These are phyloP conservation scores for Cutaneotrichosporon sp. DNA, from an alignment of 1,284 basidiomycete species.

Conservation along the genomic window DNA sequence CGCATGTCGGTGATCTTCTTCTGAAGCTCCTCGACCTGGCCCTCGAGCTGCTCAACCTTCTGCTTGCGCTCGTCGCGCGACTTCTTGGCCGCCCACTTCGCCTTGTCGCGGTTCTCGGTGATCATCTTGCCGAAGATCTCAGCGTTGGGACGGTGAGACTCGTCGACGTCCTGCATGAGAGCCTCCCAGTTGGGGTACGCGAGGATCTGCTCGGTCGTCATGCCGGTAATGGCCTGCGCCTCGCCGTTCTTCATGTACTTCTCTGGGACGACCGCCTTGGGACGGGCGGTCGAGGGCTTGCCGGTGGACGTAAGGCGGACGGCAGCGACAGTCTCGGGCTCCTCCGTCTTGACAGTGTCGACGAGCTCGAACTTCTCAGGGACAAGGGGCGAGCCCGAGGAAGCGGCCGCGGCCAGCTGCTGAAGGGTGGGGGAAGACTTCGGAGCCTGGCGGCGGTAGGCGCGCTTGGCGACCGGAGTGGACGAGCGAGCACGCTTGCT, in stretches of 20 bases:
- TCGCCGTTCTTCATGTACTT: slow-evolving; percentile 45
- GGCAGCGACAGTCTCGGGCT: slow-evolving; percentile 15
- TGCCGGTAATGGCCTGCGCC: slow-evolving; percentile 38
- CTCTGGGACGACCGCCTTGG: slow-evolving; percentile 44
- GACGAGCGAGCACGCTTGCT: slow-evolving; percentile 34
- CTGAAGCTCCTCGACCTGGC: slow-evolving; percentile 36
- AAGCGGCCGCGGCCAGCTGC: slow-evolving; percentile 26
- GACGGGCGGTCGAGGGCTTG: slow-evolving; percentile 44
- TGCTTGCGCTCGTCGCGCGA: slow-evolving; percentile 43
- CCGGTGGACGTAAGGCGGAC: slow-evolving; percentile 34
- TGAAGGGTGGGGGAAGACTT: slow-evolving; percentile 27
- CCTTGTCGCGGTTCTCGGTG: slow-evolving; percentile 44
- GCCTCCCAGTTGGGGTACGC: slow-evolving; percentile 37
- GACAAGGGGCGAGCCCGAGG: slow-evolving; percentile 23
- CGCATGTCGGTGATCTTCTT: slow-evolving; percentile 31
- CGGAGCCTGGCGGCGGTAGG: slow-evolving; percentile 27
- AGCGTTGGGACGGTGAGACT: slow-evolving; percentile 30
- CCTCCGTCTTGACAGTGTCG: slow-evolving; percentile 1
- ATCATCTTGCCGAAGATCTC: slow-evolving; percentile 44
- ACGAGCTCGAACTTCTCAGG: slow-evolving; percentile 3
- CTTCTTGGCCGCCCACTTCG: slow-evolving; percentile 47
- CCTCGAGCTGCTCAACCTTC: slow-evolving; percentile 43
- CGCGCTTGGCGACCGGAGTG: slow-evolving; percentile 25
- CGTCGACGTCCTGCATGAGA: slow-evolving; percentile 35
- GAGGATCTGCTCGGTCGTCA: slow-evolving; percentile 35